Conservation (phyloP, 2,329 filamentous ascomycete genomes). For the Calonectria pteridis region DNA sequence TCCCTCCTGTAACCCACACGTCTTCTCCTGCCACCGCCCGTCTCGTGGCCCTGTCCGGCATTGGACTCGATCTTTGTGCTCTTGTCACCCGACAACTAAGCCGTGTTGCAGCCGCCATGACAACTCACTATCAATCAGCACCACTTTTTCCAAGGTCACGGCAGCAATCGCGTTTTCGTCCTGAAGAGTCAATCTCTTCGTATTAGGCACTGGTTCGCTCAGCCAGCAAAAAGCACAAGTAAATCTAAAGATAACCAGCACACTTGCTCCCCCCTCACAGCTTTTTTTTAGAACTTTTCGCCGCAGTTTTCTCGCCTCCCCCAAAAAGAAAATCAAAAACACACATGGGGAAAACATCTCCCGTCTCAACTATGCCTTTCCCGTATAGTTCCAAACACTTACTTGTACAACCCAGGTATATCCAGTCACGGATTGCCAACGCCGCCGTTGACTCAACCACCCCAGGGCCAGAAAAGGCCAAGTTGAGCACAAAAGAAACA, state of each 20-base stretch:
- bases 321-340: background rate
- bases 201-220: background rate
- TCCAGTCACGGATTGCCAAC: background rate
- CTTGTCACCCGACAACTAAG: constrained; percentile 2
- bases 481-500: background rate
- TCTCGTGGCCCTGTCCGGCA: constrained; percentile 1
- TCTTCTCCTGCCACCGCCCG: background rate
- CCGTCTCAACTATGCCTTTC: background rate
- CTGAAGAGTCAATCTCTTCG: background rate
- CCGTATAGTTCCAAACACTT: background rate
- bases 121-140: constrained; percentile 5
- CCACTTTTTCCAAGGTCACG: background rate
- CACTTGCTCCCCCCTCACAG: background rate
- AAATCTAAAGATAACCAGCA: background rate
- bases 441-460: background rate
- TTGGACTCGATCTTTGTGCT: constrained; percentile 19
- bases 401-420: background rate
- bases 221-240: background rate
- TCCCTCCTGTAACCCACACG: background rate
- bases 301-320: constrained; percentile 1
- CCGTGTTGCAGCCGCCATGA: constrained; percentile 5
- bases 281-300: constrained; percentile 17
- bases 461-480: background rate
- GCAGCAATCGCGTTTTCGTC: background rate
- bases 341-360: constrained; percentile 20